These are phyloP conservation scores for Arthrobotrys entomopaga DNA, from an alignment of 2,329 filamentous ascomycete genomes.

Conservation along the genomic window DNA sequence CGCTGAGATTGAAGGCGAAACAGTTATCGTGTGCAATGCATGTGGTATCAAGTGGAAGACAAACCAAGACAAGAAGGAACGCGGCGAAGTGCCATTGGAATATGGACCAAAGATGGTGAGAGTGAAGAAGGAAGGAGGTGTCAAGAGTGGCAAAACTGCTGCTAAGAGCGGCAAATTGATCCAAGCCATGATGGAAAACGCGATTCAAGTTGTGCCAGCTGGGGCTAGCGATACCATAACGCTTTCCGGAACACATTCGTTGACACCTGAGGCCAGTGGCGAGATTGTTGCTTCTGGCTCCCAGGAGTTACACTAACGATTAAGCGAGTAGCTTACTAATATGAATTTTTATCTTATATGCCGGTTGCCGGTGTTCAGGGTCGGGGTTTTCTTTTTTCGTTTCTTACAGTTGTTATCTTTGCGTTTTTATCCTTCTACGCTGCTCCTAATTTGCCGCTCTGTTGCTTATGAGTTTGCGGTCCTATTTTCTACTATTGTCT, in stretches of 20 bases:
- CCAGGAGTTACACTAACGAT: too few relatives aligned
- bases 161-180: constrained; percentile 44
- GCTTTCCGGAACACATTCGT: constrained; percentile 35
- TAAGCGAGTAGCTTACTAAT: not conserved
- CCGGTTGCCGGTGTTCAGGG: too few relatives aligned
- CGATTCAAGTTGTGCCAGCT: constrained; percentile 32
- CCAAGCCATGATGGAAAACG: constrained; percentile 47
- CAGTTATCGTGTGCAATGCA: constrained; percentile 59
- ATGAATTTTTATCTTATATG: not conserved
- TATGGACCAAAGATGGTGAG: constrained; percentile 49
- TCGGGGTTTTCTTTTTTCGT: not conserved
- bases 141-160: constrained; percentile 37
- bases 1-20: constrained; percentile 59
- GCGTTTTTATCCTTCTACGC: not conserved
- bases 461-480: not conserved
- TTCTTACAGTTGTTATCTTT: not conserved
- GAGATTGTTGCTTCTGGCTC: not conserved
- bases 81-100: constrained; percentile 47
- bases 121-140: constrained; percentile 44
- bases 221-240: constrained; percentile 30
- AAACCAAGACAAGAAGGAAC: constrained; percentile 53
- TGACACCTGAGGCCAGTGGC: constrained; percentile 23
- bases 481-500: not conserved
- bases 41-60: constrained; percentile 60
- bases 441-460: not conserved